Evolutionary conservation across 352 stramenopile genomes (phyloP).

Genomic region (Phytophthora hibernalis): DNA sequence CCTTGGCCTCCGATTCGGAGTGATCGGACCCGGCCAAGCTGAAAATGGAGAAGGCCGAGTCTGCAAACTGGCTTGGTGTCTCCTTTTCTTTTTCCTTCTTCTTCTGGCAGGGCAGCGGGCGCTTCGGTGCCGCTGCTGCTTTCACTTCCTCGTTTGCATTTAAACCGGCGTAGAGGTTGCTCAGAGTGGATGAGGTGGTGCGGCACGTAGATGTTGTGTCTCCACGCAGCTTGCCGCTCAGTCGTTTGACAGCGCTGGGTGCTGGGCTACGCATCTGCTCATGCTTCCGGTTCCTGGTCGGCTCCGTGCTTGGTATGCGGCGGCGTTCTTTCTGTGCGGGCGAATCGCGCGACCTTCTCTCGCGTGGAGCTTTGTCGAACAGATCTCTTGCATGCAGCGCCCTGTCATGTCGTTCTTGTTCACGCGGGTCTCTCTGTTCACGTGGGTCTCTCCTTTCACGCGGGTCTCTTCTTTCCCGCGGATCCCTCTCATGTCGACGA

Average conservation of each 20-base stretch:
- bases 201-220: slow-evolving; percentile 41
- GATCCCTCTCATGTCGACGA: slow-evolving; percentile 11
- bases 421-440: slow-evolving; percentile 25
- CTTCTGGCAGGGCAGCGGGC: slow-evolving; percentile 12
- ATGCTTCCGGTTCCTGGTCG: slow-evolving; percentile 20
- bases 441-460: slow-evolving; percentile 13
- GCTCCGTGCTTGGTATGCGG: slow-evolving; percentile 14
- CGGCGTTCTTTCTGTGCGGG: slow-evolving; percentile 27
- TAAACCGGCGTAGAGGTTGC: slow-evolving; percentile 36
- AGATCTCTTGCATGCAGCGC: slow-evolving; percentile 34
- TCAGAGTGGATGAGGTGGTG: slow-evolving; percentile 44
- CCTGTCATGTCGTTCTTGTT: slow-evolving; percentile 9
- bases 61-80: slow-evolving; percentile 33
- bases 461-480: not conserved
- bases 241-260: slow-evolving; percentile 20
- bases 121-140: slow-evolving; percentile 20
- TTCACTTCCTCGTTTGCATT: slow-evolving; percentile 27
- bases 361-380: slow-evolving; percentile 16
- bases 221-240: slow-evolving; percentile 22
- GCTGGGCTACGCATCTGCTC: slow-evolving; percentile 27
- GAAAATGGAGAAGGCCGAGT: slow-evolving; percentile 54
- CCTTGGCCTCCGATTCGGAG: slow-evolving; percentile 43
- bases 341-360: slow-evolving; percentile 22
- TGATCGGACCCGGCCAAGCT: slow-evolving; percentile 49
- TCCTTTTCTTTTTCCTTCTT: slow-evolving; percentile 26